Evolutionary conservation across 2,329 filamentous ascomycete species (phyloP).

Genomic region (Lecanicillium sp.): DNA sequence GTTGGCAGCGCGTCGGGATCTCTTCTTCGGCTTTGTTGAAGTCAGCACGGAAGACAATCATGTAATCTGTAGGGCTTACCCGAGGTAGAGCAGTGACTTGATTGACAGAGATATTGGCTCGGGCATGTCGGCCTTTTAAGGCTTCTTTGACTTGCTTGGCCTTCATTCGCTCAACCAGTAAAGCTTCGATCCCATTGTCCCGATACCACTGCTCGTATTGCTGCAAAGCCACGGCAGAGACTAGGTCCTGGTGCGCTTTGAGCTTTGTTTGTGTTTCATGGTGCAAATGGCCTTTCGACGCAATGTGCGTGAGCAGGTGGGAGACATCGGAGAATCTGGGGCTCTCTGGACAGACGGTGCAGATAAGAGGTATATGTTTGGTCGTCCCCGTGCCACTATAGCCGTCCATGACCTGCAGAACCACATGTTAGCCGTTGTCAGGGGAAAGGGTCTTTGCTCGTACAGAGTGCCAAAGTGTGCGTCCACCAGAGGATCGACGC

Average conservation of each 20-base stretch:
- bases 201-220: conserved; percentile 76
- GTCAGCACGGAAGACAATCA: neutral
- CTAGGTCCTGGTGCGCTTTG: conserved; percentile 58
- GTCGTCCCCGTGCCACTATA: conserved; percentile 13
- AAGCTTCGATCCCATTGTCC: conserved; percentile 59
- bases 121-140: conserved; percentile 44
- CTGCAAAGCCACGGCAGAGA: conserved; percentile 56
- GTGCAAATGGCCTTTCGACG: conserved; percentile 86
- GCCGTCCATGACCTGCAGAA: conserved; percentile 31
- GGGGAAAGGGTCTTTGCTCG: neutral
- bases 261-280: conserved; percentile 78
- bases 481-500: neutral
- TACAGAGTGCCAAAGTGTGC: conserved; percentile 4
- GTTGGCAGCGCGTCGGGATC: conserved; percentile 21
- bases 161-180: conserved; percentile 72
- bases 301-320: conserved; percentile 85
- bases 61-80: conserved; percentile 16
- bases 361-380: conserved; percentile 60
- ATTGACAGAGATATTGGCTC: conserved; percentile 22
- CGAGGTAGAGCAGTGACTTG: conserved; percentile 14
- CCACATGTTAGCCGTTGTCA: conserved; percentile 6
- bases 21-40: conserved; percentile 26
- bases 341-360: conserved; percentile 74
- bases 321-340: conserved; percentile 85
- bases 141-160: conserved; percentile 66